Evolutionary conservation across 169 alveolate genomes (phyloP).

Genomic region (Cryptosporidium viatorum): DNA sequence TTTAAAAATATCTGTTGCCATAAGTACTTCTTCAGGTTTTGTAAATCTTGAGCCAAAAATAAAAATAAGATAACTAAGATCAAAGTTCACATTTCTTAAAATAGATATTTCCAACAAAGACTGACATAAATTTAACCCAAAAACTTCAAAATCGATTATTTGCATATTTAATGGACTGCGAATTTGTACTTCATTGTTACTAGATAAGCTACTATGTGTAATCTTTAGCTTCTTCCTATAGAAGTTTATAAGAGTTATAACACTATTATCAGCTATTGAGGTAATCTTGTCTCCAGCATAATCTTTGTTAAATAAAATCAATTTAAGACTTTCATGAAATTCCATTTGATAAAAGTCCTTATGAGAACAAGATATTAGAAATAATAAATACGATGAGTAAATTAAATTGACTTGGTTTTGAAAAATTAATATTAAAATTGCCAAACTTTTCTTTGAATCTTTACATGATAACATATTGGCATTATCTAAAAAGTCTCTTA

Average conservation of each 20-base stretch:
- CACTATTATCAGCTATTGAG: background rate
- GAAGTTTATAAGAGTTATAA: background rate
- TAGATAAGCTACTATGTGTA: too few relatives aligned
- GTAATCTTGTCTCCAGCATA: background rate
- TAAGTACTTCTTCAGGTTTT: constrained; percentile 8
- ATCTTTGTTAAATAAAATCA: background rate
- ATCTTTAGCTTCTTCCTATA: background rate
- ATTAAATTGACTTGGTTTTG: background rate
- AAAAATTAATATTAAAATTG: background rate
- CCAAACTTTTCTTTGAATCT: background rate
- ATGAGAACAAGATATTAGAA: background rate
- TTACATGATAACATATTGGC: background rate
- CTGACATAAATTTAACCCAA: constrained; percentile 11
- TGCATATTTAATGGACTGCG: background rate
- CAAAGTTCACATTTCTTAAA: background rate
- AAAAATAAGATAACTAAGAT: background rate
- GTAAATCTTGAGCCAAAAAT: constrained; percentile 2
- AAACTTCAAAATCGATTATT: background rate
- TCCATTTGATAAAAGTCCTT: background rate
- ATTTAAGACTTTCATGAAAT: background rate
- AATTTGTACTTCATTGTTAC: background rate
- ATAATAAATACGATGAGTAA: background rate
- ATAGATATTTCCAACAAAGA: constrained; percentile 1
- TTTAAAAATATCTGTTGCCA: constrained; percentile 4
- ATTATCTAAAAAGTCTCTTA: background rate